phyloP scores from a whole-genome alignment of 1,139 yeast genomes.

The Lodderomyces parapsilosis region DNA sequence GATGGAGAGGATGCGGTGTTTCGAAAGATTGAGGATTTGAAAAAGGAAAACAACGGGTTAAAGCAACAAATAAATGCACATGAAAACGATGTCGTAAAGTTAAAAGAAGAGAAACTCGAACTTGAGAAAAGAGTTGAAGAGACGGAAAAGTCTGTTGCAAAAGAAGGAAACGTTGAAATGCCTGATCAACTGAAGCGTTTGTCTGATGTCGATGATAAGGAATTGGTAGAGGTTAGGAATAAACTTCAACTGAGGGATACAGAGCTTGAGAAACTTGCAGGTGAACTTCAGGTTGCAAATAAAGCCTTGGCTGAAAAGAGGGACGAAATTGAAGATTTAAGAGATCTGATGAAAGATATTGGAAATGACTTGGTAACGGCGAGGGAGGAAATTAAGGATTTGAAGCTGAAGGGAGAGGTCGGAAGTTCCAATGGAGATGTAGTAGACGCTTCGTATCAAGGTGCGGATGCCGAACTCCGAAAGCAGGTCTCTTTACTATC shows the following conservation, averaged over 20 bases:
- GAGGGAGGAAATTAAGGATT: conserved; percentile 36
- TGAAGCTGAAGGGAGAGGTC: conserved; percentile 13
- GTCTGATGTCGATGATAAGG: neutral
- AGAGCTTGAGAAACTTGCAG: conserved; percentile 20
- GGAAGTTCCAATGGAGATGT: conserved; percentile 2
- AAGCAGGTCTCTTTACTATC: conserved; percentile 3
- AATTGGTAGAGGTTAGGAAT: conserved; percentile 6
- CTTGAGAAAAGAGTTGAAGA: neutral
- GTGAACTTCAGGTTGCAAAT: conserved; percentile 15
- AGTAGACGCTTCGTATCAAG: neutral
- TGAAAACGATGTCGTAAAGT: neutral
- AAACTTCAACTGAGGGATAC: conserved; percentile 12
- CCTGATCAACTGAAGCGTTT: neutral
- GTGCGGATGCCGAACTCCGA: neutral
- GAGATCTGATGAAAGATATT: conserved; percentile 70
- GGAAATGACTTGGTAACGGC: conserved; percentile 74
- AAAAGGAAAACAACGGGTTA: conserved; percentile 9
- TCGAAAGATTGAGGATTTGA: conserved; percentile 16
- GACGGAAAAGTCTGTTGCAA: neutral
- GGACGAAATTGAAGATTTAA: conserved; percentile 57
- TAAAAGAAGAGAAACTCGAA: conserved; percentile 1
- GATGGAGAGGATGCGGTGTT: conserved; percentile 14
- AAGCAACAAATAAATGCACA: neutral
- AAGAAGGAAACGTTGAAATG: conserved; percentile 2
- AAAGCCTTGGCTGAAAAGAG: conserved; percentile 26